Evolutionary conservation across 305 asterid species (phyloP), one percentile per base, ranked within the genome.

Genomic region (Fraxinus floribunda): DNA sequence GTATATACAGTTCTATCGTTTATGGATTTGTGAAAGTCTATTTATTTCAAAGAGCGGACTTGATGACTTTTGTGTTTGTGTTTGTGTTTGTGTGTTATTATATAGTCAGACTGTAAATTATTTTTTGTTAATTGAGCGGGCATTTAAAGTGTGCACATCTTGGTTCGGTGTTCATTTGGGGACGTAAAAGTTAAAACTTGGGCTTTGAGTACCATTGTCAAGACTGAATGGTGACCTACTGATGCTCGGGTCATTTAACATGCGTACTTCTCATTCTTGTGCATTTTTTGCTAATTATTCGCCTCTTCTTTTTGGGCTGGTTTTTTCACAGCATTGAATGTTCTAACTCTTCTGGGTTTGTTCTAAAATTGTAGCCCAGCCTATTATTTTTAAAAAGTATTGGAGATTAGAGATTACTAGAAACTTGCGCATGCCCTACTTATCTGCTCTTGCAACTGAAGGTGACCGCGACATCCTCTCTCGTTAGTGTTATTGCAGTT

Each of bases 1-100:
- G 16, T 73, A 83, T 44, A 80, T 84, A 86, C 84, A 41, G 66
- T 38, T 82, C 5, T 29, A 78, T 26, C 3, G 49, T 80, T 77
- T 24, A 66, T 57, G 29, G 38, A 4, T 71, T 76, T 57, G 22
- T 36, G 38, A 6, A 57, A 57, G 30, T 60, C 71, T 60, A 20
- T 62, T 62, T 62, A 22, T 22, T 20, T 22, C 13, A 62, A 24
- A 62, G 13, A 62, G 71, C 5, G 9, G 13, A 8, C 71, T 62
- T 8, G 5, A 44, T 44, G 13, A 44, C 11, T 38, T 38, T 7
- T 10, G 52, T 62, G 32, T 7, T 22, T 2, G n/a, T 20, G 34
- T 22, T 22, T 62, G 29, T 57, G 26, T 60, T 39, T 24, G 35
- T 32, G 35, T 32, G 3, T 60, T 60, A 22, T 62, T 62, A 22